Percentiles rank a stretch among this genome's conserved stretches.
Evolutionary conservation across 2,329 filamentous ascomycete genomes (phyloP).

Genomic region (Lojkania enalia): DNA sequence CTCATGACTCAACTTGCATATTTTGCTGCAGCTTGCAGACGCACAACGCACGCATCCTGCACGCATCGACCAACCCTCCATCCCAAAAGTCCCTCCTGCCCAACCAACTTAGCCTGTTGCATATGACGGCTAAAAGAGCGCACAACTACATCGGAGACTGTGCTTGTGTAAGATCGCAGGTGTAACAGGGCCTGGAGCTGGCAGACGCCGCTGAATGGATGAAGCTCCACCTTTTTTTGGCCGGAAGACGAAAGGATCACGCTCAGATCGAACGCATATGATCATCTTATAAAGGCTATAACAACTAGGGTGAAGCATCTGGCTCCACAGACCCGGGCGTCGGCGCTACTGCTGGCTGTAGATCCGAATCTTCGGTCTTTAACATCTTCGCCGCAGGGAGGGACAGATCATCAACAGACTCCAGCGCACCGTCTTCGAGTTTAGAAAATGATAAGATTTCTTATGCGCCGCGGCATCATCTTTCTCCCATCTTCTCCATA

Average conservation of each 20-base stretch:
- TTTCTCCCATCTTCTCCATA: neutral
- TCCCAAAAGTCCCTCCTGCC: constrained; percentile 16
- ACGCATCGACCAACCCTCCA: constrained; percentile 31
- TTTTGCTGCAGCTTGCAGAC: constrained; percentile 24
- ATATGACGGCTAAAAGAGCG: constrained; percentile 18
- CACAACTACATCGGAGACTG: constrained; percentile 1
- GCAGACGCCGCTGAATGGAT: neutral
- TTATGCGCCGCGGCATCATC: neutral
- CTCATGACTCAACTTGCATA: constrained; percentile 21
- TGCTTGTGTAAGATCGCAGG: constrained; percentile 12
- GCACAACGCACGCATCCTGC: constrained; percentile 28
- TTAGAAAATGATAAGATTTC: too few species aligned
- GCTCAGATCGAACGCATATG: constrained; percentile 1
- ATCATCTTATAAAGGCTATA: neutral
- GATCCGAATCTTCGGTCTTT: neutral
- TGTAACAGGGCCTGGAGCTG: constrained; percentile 8
- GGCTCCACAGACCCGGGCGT: constrained; percentile 7
- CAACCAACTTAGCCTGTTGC: constrained; percentile 32
- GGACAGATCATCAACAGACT: too few species aligned
- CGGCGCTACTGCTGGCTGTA: neutral
- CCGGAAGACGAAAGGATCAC: constrained; percentile 1
- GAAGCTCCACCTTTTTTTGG: neutral
- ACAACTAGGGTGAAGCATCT: neutral
- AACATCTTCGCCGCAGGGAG: neutral
- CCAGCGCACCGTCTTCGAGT: too few species aligned